Evolutionary conservation across 2,329 filamentous ascomycete species (phyloP).

Genomic region (Aspergillus piperis): DNA sequence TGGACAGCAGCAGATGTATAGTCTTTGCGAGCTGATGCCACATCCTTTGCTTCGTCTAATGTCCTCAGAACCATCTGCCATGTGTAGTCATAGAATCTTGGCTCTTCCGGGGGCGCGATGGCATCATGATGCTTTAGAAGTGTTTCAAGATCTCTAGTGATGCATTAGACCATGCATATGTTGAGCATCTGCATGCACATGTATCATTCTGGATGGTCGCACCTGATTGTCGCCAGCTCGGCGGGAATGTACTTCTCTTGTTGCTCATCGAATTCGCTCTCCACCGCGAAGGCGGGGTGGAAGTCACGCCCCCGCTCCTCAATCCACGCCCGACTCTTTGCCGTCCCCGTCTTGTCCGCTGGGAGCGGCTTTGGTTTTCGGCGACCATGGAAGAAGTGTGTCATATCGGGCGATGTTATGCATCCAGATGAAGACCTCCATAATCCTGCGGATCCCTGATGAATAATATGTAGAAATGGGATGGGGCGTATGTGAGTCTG

Average conservation of each 20-base stretch:
- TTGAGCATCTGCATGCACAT: neutral
- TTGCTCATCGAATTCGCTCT: neutral
- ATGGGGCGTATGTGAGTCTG: neutral
- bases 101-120: neutral
- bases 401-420: neutral
- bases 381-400: neutral
- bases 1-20: neutral
- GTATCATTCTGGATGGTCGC: neutral
- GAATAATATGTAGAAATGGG: neutral
- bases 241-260: neutral
- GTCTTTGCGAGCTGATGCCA: neutral
- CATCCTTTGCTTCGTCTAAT: neutral
- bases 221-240: neutral
- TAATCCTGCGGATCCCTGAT: neutral
- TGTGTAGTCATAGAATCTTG: neutral
- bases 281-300: neutral
- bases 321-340: neutral
- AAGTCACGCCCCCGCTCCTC: neutral
- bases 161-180: neutral
- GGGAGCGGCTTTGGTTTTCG: neutral
- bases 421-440: too few species aligned
- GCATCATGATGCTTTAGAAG: neutral
- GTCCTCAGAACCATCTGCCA: neutral
- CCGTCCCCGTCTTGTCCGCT: neutral
- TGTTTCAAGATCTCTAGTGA: neutral